Conservation (phyloP, 2,329 filamentous ascomycete genomes). For the Fusarium albosuccineum region DNA sequence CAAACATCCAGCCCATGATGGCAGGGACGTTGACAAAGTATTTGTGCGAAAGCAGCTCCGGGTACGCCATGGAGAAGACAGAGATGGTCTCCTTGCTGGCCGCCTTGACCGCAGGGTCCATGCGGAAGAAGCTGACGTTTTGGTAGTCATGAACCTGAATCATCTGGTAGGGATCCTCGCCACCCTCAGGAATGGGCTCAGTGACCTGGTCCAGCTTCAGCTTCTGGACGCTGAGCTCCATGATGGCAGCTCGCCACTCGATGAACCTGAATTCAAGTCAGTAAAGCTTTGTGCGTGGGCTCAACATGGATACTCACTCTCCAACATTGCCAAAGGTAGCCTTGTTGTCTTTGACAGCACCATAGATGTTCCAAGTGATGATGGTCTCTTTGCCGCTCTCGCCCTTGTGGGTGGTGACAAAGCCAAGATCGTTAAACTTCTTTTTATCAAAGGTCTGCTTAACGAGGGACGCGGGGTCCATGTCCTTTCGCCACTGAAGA, state of each 20-base stretch:
- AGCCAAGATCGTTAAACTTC: constrained; percentile 85
- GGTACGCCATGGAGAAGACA: constrained; percentile 85
- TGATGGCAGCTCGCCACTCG: constrained; percentile 88
- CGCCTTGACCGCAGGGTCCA: constrained; percentile 80
- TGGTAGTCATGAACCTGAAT: constrained; percentile 95
- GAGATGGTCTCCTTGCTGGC: constrained; percentile 86
- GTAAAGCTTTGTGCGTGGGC: neutral
- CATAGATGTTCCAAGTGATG: constrained; percentile 95
- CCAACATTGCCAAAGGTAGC: constrained; percentile 86
- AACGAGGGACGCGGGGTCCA: constrained; percentile 76
- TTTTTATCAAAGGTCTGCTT: constrained; percentile 72
- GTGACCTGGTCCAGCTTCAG: constrained; percentile 79
- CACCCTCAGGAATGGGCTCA: constrained; percentile 77
- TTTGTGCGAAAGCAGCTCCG: constrained; percentile 86
- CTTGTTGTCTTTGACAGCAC: constrained; percentile 83
- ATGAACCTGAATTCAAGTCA: constrained; percentile 74
- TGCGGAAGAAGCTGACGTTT: constrained; percentile 86
- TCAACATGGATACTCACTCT: constrained; percentile 69
- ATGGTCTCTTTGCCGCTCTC: constrained; percentile 70
- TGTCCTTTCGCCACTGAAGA: constrained; percentile 84
- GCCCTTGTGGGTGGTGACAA: constrained; percentile 77
- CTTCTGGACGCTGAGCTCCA: constrained; percentile 86
- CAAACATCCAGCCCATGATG: constrained; percentile 90
- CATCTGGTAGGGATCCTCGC: constrained; percentile 88
- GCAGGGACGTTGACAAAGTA: constrained; percentile 95